These are phyloP conservation scores for Paramecium biaurelia DNA, from an alignment of 73 alveolate species.

Conservation along the genomic window DNA sequence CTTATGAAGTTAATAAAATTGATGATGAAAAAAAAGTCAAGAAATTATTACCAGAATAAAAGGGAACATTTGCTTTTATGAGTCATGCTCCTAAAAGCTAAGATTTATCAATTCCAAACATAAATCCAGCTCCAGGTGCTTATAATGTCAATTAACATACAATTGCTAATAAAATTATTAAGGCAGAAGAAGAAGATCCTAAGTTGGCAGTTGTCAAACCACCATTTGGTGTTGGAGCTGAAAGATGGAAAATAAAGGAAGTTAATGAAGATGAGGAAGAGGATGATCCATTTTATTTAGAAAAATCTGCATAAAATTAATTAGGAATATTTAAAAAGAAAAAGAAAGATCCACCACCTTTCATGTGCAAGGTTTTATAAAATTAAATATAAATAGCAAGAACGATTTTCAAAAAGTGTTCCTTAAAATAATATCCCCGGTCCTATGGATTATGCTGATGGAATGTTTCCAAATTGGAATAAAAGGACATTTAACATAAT, in stretches of 20 bases:
- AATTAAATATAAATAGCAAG: conserved; percentile 19
- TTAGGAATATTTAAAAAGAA: conserved; percentile 2
- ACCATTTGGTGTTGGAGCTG: conserved; percentile 28
- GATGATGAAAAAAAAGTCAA: neutral
- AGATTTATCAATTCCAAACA: neutral
- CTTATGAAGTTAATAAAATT: neutral
- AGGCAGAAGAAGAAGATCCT: conserved; percentile 57
- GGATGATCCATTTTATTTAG: conserved; percentile 22
- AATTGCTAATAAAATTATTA: neutral
- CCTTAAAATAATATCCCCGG: neutral
- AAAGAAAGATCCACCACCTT: conserved; percentile 33
- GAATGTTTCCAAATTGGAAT: conserved; percentile 44
- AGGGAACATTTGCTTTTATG: neutral
- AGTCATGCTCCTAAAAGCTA: conserved; percentile 4
- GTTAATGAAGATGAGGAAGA: conserved; percentile 15
- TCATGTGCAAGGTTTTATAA: neutral
- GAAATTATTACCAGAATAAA: neutral
- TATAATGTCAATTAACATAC: conserved; percentile 18
- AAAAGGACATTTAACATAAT: conserved; percentile 62
- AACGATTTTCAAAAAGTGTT: conserved; percentile 17
- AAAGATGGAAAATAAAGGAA: neutral
- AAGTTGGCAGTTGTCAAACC: conserved; percentile 53
- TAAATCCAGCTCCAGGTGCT: conserved; percentile 56
- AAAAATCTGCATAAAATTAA: neutral
- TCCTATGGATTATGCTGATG: conserved; percentile 48